Percentiles rank a stretch among this genome's conserved stretches.
Evolutionary conservation across 2,329 filamentous ascomycete genomes (phyloP).

Genomic region (Diplodia sapinea): DNA sequence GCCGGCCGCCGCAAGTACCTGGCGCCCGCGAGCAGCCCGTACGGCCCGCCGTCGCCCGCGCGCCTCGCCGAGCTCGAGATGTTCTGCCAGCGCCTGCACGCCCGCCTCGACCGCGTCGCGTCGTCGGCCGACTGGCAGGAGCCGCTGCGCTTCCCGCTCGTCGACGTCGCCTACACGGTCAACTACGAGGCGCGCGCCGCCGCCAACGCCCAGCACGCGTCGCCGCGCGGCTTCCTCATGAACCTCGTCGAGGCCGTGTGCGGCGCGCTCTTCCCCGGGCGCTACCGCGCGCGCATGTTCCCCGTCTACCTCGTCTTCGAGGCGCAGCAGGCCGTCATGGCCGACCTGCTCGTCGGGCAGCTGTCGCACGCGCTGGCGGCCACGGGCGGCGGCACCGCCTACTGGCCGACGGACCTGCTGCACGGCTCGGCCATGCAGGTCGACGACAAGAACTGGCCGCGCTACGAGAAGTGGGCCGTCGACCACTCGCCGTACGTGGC

Average conservation of each 20-base stretch:
- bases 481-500: constrained; percentile 31
- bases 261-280: constrained; percentile 21
- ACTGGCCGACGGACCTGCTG: constrained; percentile 30
- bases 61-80: constrained; percentile 30
- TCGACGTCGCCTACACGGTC: constrained; percentile 31
- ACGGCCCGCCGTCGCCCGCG: constrained; percentile 10
- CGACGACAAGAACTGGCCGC: constrained; percentile 31
- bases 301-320: constrained; percentile 32
- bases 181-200: constrained; percentile 27
- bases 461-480: constrained; percentile 32
- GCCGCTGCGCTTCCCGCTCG: constrained; percentile 32
- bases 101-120: constrained; percentile 30
- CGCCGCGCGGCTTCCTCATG: constrained; percentile 22
- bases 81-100: constrained; percentile 30
- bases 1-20: constrained; percentile 31
- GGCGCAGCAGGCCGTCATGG: constrained; percentile 32
- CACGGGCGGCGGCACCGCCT: constrained; percentile 30
- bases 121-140: constrained; percentile 16
- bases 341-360: constrained; percentile 26
- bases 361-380: constrained; percentile 28
- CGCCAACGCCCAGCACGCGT: constrained; percentile 20
- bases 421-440: constrained; percentile 28
- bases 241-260: constrained; percentile 31
- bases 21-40: background rate
- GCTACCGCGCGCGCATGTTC: constrained; percentile 16